Evolutionary conservation across 306 rosid species (phyloP).

Genomic region (Pyrus communis): DNA sequence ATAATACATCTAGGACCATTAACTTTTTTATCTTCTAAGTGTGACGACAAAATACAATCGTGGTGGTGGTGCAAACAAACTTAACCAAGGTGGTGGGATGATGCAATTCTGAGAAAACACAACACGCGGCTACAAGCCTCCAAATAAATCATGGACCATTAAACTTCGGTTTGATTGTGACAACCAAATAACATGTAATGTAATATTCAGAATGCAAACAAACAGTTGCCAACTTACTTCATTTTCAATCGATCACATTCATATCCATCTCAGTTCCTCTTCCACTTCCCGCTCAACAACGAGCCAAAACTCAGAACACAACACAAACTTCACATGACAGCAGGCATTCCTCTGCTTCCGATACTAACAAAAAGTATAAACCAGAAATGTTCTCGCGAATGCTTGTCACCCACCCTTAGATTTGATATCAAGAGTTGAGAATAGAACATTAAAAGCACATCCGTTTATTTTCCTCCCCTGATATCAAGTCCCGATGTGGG

Average conservation of each 20-base stretch:
- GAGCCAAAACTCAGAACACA: background rate
- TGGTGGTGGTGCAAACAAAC: background rate
- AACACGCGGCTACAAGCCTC: background rate
- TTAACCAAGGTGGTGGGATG: background rate
- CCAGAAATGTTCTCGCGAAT: too few species aligned
- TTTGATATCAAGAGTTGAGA: too few species aligned
- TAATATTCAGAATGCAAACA: background rate
- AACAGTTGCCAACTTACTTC: background rate
- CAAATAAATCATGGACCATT: background rate
- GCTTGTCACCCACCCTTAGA: too few species aligned
- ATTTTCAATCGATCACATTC: background rate
- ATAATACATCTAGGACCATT: background rate
- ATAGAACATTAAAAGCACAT: too few species aligned
- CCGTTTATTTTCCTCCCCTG: too few species aligned
- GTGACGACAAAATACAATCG: background rate
- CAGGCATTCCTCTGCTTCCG: background rate
- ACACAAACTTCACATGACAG: background rate
- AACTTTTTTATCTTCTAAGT: background rate
- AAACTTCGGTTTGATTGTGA: background rate
- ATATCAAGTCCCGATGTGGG: too few species aligned
- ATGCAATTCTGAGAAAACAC: background rate
- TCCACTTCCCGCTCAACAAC: background rate
- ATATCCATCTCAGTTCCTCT: background rate
- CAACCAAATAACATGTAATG: background rate
- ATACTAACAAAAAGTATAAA: background rate